A percentile compares a stretch with the other conserved stretches of the same genome.
Conservation (phyloP, 306 rosid species). For the Cercis canadensis region DNA sequence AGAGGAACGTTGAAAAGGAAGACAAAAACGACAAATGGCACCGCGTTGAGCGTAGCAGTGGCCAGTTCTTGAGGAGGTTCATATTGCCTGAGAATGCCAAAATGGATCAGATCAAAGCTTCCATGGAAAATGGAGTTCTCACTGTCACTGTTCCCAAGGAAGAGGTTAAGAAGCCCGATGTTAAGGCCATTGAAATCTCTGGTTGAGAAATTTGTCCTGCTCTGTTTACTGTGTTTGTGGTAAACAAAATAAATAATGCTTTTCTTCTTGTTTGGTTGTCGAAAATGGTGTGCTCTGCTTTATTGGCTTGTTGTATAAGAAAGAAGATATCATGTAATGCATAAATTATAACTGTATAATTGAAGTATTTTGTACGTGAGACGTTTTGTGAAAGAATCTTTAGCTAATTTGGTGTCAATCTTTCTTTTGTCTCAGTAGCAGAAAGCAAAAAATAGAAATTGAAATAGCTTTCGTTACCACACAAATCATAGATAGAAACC, state of each 20-base stretch:
- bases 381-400: too few species aligned
- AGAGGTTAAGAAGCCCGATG: constrained; percentile 10
- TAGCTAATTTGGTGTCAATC: too few species aligned
- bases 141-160: constrained; percentile 8
- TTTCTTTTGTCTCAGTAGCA: too few species aligned
- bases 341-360: too few species aligned
- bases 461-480: too few species aligned
- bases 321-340: too few species aligned
- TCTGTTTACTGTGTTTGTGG: background rate
- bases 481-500: too few species aligned
- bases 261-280: background rate
- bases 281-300: too few species aligned
- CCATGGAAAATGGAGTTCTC: constrained; percentile 11
- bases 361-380: too few species aligned
- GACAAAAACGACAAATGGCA: constrained; percentile 6
- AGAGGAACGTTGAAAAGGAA: constrained; percentile 2
- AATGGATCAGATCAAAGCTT: background rate
- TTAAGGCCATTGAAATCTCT: background rate
- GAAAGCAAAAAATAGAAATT: too few species aligned
- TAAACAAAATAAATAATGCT: too few species aligned
- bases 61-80: constrained; percentile 16
- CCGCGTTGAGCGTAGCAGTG: background rate
- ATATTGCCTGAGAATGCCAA: constrained; percentile 2
- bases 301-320: too few species aligned
- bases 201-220: background rate